Base-by-base conservation (phyloP, 306 rosid genomes). In the Pterocarpus santalinus region DNA sequence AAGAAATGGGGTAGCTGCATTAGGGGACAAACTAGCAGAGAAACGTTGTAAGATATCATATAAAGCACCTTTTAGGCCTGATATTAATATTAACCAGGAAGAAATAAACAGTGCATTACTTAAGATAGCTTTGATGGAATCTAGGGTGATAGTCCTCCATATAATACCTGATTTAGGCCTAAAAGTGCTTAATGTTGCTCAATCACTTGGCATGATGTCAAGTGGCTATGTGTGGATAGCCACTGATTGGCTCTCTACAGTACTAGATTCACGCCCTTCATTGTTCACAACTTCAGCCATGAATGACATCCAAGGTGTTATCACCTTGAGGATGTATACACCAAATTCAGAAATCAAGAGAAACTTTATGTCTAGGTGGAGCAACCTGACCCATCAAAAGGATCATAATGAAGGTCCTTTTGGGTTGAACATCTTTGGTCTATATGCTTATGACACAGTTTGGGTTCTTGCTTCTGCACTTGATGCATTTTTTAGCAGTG, bases 191-290 rank as follows among this genome's bases (percentile, higher is more conserved):
- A 55, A 36, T 3, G 89, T 52, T 52, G 98, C 98, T 49, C 39
- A 73, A 14, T 65, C 77, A 47, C 91, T 94, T 56, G 85, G 92
- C 79, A 86, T 94, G 97, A 87, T 89, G 90, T 90, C 69, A 71
- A 76, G 80, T 35, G 94, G 98, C 10, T 91, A 86, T 82, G 98
- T 91, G 7, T 94, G 98, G 98, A 89, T 94, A 66, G 89, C 93
- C 47, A 87, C 94, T 39, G 81, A 80, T 81, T 94, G 94, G 94
- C 93, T 94, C 32, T 61, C 97, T 4, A 84, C 89, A 15, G 1
- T 66, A 5, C 62, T 90, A 39, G 98, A 94, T 76, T 85, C 89
- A 6, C 22, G 79, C 64, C 91, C 71, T 67, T 85, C 67, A 35
- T 2, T 28, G 34, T 46, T 32, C 41, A 7, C 91, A 9, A 7